phyloP scores from a whole-genome alignment of 1,284 basidiomycete species.

The Meira nashicola region DNA sequence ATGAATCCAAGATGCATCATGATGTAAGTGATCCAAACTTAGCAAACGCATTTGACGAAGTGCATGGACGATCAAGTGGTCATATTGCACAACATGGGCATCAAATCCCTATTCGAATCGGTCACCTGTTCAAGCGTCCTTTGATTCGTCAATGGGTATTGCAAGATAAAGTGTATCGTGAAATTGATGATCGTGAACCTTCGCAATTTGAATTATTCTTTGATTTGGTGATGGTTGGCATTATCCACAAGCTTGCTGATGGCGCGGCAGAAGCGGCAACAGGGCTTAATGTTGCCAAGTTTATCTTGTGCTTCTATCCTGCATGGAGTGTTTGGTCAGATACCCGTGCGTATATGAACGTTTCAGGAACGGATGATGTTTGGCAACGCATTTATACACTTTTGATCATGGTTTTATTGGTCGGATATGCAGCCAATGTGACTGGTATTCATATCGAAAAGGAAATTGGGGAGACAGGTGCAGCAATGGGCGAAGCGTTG shows the following conservation, averaged over 20 bases:
- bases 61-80: conserved; percentile 6
- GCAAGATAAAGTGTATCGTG: conserved; percentile 44
- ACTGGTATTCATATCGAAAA: conserved; percentile 27
- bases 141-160: conserved; percentile 51
- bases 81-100: conserved; percentile 6
- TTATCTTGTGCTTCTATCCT: conserved; percentile 48
- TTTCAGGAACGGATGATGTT: conserved; percentile 49
- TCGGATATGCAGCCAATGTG: conserved; percentile 48
- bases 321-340: conserved; percentile 47
- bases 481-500: neutral
- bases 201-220: conserved; percentile 52
- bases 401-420: conserved; percentile 46
- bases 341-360: conserved; percentile 43
- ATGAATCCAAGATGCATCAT: neutral
- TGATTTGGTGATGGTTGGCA: conserved; percentile 47
- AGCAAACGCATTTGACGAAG: conserved; percentile 4
- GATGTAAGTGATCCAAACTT: conserved; percentile 1
- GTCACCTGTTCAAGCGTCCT: conserved; percentile 47
- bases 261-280: conserved; percentile 29
- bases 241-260: conserved; percentile 42
- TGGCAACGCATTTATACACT: conserved; percentile 42
- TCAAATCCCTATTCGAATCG: conserved; percentile 37
- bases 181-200: conserved; percentile 43
- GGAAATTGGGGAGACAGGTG: conserved; percentile 5
- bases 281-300: conserved; percentile 47